Evolutionary conservation across 148 eudicot genomes (phyloP).

Genomic region (Rhododendron henanense): DNA sequence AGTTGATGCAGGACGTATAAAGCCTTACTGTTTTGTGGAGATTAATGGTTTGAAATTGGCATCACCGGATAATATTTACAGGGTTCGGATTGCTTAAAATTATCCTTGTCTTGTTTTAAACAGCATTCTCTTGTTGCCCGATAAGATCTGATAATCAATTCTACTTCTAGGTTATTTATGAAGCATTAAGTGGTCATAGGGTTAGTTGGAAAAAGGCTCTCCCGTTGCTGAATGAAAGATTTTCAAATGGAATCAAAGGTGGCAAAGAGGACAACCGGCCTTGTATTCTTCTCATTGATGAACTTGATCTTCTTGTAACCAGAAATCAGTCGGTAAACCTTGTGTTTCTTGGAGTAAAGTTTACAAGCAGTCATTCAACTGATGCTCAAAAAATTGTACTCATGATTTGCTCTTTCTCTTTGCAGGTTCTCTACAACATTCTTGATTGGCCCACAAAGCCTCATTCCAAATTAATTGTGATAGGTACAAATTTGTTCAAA

Average conservation of each 20-base stretch:
- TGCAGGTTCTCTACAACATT: slow-evolving; percentile 94
- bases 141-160: slow-evolving; percentile 12
- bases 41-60: slow-evolving; percentile 92
- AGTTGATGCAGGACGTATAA: slow-evolving; percentile 72
- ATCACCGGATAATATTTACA: slow-evolving; percentile 89
- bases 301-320: slow-evolving; percentile 94
- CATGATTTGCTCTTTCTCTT: background rate
- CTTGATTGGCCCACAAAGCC: slow-evolving; percentile 99
- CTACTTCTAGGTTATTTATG: slow-evolving; percentile 78
- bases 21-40: slow-evolving; percentile 85
- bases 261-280: slow-evolving; percentile 74
- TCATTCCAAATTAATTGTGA: slow-evolving; percentile 81
- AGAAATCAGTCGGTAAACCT: slow-evolving; percentile 81
- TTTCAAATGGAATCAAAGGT: slow-evolving; percentile 62
- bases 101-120: background rate
- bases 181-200: slow-evolving; percentile 85
- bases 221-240: slow-evolving; percentile 75
- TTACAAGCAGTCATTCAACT: background rate
- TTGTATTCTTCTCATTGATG: slow-evolving; percentile 90
- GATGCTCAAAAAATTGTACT: background rate
- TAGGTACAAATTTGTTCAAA: slow-evolving; percentile 44
- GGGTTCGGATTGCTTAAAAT: slow-evolving; percentile 34
- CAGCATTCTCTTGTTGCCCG: background rate
- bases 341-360: background rate
- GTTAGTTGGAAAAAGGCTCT: slow-evolving; percentile 95